phyloP scores from a whole-genome alignment of 2,329 filamentous ascomycete genomes.

The Thermomyces lanuginosus region DNA sequence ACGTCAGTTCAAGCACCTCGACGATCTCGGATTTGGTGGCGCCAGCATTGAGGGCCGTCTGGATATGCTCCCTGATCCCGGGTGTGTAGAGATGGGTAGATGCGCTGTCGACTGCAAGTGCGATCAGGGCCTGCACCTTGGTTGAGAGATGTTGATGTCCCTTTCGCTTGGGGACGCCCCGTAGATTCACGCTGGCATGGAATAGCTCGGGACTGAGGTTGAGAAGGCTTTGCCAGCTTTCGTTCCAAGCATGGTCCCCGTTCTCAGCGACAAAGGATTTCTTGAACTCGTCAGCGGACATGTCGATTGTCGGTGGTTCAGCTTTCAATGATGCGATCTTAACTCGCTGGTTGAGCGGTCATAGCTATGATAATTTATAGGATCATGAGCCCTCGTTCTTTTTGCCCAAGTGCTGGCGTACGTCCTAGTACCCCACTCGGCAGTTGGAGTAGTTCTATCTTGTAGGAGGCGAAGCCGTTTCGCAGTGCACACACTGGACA shows the following conservation, averaged over 20 bases:
- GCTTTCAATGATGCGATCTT: not conserved
- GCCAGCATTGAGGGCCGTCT: constrained; percentile 24
- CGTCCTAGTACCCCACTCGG: too few species aligned
- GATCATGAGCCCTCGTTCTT: too few species aligned
- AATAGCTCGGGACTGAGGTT: constrained; percentile 2
- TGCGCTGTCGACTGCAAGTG: constrained; percentile 24
- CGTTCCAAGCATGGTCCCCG: constrained; percentile 2
- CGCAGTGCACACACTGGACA: too few species aligned
- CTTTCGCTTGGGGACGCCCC: constrained; percentile 1
- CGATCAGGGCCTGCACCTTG: constrained; percentile 2
- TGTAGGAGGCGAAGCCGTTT: too few species aligned
- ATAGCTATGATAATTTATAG: not conserved
- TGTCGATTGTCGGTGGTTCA: not conserved
- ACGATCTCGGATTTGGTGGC: constrained; percentile 29
- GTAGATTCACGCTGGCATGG: constrained; percentile 1
- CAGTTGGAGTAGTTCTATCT: too few species aligned
- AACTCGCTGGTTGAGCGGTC: too few species aligned
- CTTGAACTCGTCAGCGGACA: constrained; percentile 1
- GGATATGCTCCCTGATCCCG: constrained; percentile 26
- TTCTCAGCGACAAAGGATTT: constrained; percentile 2
- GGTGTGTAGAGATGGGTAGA: constrained; percentile 31
- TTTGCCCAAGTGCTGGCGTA: too few species aligned
- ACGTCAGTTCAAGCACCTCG: constrained; percentile 30
- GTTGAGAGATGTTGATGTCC: constrained; percentile 1
- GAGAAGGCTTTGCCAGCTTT: constrained; percentile 2